Conservation (phyloP, 352 stramenopile species). For the Phytophthora rubi region DNA sequence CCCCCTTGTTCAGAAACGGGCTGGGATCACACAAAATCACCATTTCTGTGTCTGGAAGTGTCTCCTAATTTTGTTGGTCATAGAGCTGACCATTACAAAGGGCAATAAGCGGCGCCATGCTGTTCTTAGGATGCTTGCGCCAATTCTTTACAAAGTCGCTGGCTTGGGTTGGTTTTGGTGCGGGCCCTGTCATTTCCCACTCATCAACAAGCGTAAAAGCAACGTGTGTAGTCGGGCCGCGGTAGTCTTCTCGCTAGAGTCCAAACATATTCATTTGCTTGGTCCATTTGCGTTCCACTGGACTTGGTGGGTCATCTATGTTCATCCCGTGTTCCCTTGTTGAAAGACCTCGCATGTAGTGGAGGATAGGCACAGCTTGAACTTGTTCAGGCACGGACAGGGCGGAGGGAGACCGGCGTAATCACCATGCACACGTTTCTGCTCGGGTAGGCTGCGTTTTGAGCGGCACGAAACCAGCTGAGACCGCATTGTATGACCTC, state of each 20-base stretch:
- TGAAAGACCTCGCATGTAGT: not conserved
- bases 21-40: too few relatives aligned
- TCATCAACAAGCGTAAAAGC: not conserved
- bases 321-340: slow-evolving; percentile 7
- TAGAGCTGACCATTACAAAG: too few relatives aligned
- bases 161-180: not conserved
- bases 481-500: not conserved
- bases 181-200: not conserved
- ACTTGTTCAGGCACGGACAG: slow-evolving; percentile 4
- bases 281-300: not conserved
- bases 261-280: slow-evolving; percentile 4
- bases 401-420: too few relatives aligned
- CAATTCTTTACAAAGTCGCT: too few relatives aligned
- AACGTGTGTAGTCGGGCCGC: not conserved
- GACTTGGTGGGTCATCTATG: slow-evolving; percentile 7
- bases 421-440: not conserved
- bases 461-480: not conserved
- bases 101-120: too few relatives aligned
- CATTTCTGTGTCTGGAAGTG: too few relatives aligned
- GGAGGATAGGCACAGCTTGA: not conserved
- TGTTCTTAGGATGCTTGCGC: too few relatives aligned
- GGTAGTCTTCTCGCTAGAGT: not conserved
- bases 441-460: not conserved
- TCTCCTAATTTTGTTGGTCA: too few relatives aligned
- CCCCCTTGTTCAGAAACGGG: too few relatives aligned